Evolutionary conservation across 2,329 filamentous ascomycete genomes (phyloP), one percentile per base, ranked within the genome.

Genomic region (Ceratocystis eucalypticola): DNA sequence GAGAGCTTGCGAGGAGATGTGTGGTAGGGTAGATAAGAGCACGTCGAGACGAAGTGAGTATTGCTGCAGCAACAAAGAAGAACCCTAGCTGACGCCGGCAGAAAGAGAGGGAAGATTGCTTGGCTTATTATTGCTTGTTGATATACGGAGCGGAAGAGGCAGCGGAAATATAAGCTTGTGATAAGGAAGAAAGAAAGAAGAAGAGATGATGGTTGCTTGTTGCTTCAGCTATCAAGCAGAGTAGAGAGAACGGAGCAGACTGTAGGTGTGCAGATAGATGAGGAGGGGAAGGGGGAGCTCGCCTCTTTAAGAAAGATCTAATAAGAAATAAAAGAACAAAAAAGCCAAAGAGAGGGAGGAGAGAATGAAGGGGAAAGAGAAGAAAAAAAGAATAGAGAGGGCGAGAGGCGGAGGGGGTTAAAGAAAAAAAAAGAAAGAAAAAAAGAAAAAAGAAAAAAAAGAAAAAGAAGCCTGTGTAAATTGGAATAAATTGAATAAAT

Each of bases 321-420:
- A 37, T 20, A 64, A 41, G 46, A 64, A 64, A 57, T 25, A 64
- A 64, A 41, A 57, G 33, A 55, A 57, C 15, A n/a, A 45, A 17
- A 41, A 62, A 22, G 37, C 8, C 7, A 33, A 25, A 59, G 28
- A 59, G 12, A 57, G 28, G n/a, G 25, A 62, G 25, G 8, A 17
- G 37, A 28, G 33, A 15, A 50, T 53, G 22, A 48, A 63, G 53
- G 33, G 17, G 28, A 33, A 59, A 25, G 33, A 15, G 53, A 10
- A 28, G 25, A 28, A 28, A 28, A 55, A 28, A 28, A 57, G 50
- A 22, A 48, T 41, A 45, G 22, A 46, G 50, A 55, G 10, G 50
- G 20, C 20, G 22, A 55, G 25, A 17, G 6, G 53, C 7, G 17
- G 53, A 30, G 53, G 28, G 45, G 28, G 44, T 48, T 28, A 48